Evolutionary conservation across 306 rosid genomes (phyloP), one percentile per base, ranked within the genome.

Genomic region (Acmispon strigosus): DNA sequence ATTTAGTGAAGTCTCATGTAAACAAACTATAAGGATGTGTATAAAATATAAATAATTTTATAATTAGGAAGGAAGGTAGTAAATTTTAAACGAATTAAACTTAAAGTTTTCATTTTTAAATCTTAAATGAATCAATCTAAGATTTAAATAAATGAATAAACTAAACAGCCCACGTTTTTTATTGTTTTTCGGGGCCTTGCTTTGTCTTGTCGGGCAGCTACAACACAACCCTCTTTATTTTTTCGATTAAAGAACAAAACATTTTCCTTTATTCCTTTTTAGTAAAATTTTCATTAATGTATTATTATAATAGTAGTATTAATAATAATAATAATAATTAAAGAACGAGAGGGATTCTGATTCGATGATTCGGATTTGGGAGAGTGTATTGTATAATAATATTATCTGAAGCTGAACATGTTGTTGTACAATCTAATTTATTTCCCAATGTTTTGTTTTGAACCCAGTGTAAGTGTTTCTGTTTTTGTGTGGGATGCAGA

Each of bases 161-260:
- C 37, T 5, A 32, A 32, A 5, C 8, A 32, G 0, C 37, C 37
- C 37, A 32, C 8, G 37, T 32, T 32, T 5, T 32, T 32, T 32
- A 5, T 5, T 32, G 7, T 5, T 32, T 5, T 32, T 32, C 6
- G 43, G 43, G 11, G 9, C 11, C 11, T 39, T 39, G 11, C 43
- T 39, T 39, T 39, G 43, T 39, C 43, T 68, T 82, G 49, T 37
- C 81, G 83, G 86, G 83, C 77, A 86, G 84, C 67, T 60, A 36
- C 69, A 70, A 39, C 69, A 36, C 69, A 70, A 39, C 69, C n/a
- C 57, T 68, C 15, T 60, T 73, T 39, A 39, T 2, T 39, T 39
- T 39, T 39, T 77, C 73, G 10, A 55, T 61, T 42, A 27, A 62
- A 22, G 52, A 41, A 24, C 42, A 69, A 69, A 69, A 69, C 37